Conservation (phyloP, 192 early-diverging fungal genomes). For the Coemansia reversa region DNA sequence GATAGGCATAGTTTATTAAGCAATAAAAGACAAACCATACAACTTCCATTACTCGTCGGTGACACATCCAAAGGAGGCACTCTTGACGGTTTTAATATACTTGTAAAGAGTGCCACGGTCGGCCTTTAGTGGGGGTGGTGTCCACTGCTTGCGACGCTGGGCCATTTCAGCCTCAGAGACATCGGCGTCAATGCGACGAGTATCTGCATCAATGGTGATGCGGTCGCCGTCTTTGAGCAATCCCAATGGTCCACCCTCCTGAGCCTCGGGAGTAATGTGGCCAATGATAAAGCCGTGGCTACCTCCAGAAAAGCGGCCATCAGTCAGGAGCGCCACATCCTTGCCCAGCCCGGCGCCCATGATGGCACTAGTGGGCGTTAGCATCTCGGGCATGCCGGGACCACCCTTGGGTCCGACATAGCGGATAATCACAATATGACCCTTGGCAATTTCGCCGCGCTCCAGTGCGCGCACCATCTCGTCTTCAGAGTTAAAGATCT, state of each 20-base stretch:
- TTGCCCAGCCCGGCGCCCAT: slow-evolving; percentile 99
- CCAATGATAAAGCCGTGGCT: slow-evolving; percentile 99
- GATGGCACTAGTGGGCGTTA: slow-evolving; percentile 95
- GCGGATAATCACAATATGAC: slow-evolving; percentile 90
- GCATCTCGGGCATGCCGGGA: slow-evolving; percentile 99
- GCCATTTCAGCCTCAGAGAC: slow-evolving; percentile 77
- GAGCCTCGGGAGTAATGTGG: slow-evolving; percentile 98
- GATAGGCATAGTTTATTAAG: too few relatives aligned
- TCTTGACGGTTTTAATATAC: slow-evolving; percentile 86
- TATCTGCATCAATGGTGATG: slow-evolving; percentile 84
- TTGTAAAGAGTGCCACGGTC: slow-evolving; percentile 87
- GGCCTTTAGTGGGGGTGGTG: slow-evolving; percentile 83
- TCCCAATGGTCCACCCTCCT: slow-evolving; percentile 94
- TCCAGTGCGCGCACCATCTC: slow-evolving; percentile 90
- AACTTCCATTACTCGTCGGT: slow-evolving; percentile 75
- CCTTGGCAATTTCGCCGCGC: slow-evolving; percentile 83
- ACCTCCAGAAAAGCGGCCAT: slow-evolving; percentile 98
- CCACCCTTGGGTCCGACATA: slow-evolving; percentile 98
- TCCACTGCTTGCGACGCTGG: slow-evolving; percentile 69
- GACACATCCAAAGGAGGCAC: slow-evolving; percentile 79
- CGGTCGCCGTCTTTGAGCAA: slow-evolving; percentile 87
- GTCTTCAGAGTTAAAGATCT: slow-evolving; percentile 90
- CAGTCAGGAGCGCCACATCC: slow-evolving; percentile 95
- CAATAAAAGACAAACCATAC: too few relatives aligned
- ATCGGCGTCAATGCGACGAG: slow-evolving; percentile 72